Evolutionary conservation across 148 eudicot species (phyloP).

Genomic region (Amaranthus hypochondriacus): DNA sequence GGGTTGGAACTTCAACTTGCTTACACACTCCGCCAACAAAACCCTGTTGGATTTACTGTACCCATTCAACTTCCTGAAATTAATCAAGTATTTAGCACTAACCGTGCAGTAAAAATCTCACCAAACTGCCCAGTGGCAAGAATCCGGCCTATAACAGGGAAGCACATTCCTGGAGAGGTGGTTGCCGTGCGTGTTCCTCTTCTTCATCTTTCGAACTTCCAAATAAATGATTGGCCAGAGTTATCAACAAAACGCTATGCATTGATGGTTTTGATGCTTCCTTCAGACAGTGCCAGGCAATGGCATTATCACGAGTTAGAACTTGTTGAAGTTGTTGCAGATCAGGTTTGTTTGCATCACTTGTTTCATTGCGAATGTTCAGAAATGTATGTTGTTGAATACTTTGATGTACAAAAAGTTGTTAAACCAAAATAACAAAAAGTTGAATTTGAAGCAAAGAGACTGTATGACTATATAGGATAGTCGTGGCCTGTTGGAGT

Average conservation of each 20-base stretch:
- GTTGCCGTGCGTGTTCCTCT: slow-evolving; percentile 97
- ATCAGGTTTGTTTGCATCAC: slow-evolving; percentile 52
- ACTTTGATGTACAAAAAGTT: too few relatives aligned
- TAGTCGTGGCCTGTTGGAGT: too few relatives aligned
- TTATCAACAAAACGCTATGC: slow-evolving; percentile 89
- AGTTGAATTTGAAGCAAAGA: too few relatives aligned
- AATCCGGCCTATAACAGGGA: slow-evolving; percentile 58
- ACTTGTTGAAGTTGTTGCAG: slow-evolving; percentile 98
- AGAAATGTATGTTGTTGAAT: too few relatives aligned
- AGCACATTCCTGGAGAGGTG: slow-evolving; percentile 84
- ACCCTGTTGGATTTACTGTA: slow-evolving; percentile 80
- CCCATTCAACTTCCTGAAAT: slow-evolving; percentile 85
- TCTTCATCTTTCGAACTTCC: slow-evolving; percentile 78
- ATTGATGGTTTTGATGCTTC: slow-evolving; percentile 93
- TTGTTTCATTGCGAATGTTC: too few relatives aligned
- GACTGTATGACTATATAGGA: too few relatives aligned
- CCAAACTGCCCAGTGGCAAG: slow-evolving; percentile 85
- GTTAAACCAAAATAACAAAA: too few relatives aligned
- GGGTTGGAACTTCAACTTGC: slow-evolving; percentile 89
- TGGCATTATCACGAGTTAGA: slow-evolving; percentile 96
- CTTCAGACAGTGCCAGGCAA: slow-evolving; percentile 86
- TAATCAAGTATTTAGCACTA: slow-evolving; percentile 71
- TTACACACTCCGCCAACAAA: slow-evolving; percentile 83
- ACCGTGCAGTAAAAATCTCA: slow-evolving; percentile 70
- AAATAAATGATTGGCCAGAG: slow-evolving; percentile 95